Evolutionary conservation across 768 basidiomycete genomes (phyloP).

Genomic region (Kondoa subrosea): DNA sequence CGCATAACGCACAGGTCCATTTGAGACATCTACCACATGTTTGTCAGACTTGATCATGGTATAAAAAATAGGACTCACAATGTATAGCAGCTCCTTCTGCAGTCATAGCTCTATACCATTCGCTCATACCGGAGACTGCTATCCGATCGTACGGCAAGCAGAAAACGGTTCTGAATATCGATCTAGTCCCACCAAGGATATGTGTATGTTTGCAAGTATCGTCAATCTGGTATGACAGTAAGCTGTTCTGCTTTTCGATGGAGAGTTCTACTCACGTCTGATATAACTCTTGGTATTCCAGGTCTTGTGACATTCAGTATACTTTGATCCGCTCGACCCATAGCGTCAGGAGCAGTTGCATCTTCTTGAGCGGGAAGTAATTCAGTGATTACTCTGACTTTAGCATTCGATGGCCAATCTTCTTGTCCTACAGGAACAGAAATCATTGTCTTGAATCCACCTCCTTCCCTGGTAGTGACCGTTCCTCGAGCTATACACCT

Average conservation of each 20-base stretch:
- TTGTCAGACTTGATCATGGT: not conserved
- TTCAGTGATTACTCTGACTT: constrained; percentile 15
- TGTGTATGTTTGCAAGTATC: constrained; percentile 75
- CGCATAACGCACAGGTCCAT: not conserved
- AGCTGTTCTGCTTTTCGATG: too few species aligned
- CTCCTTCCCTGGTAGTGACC: constrained; percentile 11
- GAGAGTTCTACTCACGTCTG: constrained; percentile 44
- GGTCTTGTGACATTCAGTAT: constrained; percentile 3
- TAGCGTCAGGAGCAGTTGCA: not conserved
- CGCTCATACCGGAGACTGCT: constrained; percentile 46
- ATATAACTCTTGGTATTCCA: constrained; percentile 44
- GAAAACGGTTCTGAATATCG: constrained; percentile 80
- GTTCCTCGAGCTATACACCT: constrained; percentile 13
- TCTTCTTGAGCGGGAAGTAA: constrained; percentile 11
- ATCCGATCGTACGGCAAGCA: constrained; percentile 65
- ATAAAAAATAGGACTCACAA: constrained; percentile 29
- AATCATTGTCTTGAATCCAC: constrained; percentile 16
- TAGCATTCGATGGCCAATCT: not conserved
- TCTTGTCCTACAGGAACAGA: not conserved
- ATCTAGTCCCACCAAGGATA: constrained; percentile 58
- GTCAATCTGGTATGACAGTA: constrained; percentile 53
- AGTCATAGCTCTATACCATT: constrained; percentile 29
- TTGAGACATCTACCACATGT: constrained; percentile 1
- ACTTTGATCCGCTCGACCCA: constrained; percentile 7
- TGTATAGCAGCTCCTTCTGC: constrained; percentile 56